Percentiles rank a stretch among this genome's conserved stretches.
Conservation (phyloP, 495 filamentous ascomycete species). For the Lentithecium fluviatile region DNA sequence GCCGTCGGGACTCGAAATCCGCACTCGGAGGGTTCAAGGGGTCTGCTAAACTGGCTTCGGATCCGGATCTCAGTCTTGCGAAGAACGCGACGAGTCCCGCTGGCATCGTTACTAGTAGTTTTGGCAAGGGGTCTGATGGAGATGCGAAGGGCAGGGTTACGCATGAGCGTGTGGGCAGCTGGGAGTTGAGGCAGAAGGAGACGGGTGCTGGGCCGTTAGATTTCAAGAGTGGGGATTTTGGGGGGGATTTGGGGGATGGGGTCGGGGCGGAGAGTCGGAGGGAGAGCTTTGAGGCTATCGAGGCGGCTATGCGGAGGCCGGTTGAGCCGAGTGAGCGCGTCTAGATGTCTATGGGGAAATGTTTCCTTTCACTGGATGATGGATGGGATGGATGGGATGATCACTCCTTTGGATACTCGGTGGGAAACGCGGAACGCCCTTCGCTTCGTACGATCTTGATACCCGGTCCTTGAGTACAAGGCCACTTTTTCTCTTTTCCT, state of each 20-base stretch:
- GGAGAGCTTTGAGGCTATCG: constrained; percentile 38
- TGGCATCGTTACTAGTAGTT: constrained; percentile 32
- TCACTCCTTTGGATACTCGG: not conserved
- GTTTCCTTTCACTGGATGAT: no score
- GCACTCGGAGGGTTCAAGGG: constrained; percentile 43
- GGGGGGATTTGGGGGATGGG: constrained; percentile 25
- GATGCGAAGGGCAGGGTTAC: constrained; percentile 2
- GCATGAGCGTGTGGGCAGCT: constrained; percentile 44
- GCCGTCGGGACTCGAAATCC: constrained; percentile 29
- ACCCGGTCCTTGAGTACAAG: constrained; percentile 4
- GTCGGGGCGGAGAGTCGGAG: constrained; percentile 22
- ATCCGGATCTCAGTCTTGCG: constrained; percentile 38
- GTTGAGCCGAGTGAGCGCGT: constrained; percentile 41
- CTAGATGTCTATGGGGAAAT: no score
- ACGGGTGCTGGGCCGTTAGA: constrained; percentile 17
- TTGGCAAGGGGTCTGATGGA: constrained; percentile 9
- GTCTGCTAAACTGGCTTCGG: constrained; percentile 39
- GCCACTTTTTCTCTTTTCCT: constrained; percentile 1
- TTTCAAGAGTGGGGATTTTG: constrained; percentile 31
- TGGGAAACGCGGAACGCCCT: not conserved
- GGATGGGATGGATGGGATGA: not conserved
- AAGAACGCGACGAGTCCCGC: constrained; percentile 32
- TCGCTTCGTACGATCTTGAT: constrained; percentile 28
- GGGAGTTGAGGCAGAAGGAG: constrained; percentile 43
- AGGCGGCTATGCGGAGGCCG: constrained; percentile 34